Evolutionary conservation across 768 basidiomycete species (phyloP), one percentile per base, ranked within the genome.

Genomic region (Russula olivacea): DNA sequence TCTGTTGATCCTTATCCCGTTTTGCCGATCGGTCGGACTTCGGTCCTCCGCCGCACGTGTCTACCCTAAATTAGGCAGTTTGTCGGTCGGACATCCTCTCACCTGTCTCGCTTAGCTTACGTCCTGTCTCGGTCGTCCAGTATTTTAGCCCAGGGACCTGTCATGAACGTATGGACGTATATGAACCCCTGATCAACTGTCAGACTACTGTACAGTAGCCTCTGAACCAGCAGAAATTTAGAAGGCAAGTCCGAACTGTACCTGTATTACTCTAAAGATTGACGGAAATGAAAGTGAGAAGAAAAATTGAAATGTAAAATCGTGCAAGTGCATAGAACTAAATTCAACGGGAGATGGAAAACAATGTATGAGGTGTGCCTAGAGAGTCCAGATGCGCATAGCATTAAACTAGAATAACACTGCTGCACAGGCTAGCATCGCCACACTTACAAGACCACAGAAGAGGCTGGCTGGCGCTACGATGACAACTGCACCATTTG

Each of bases 341-440:
- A 21, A 36, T 19, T 25, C 30, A 30, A 30, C 9, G 19, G 11
- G 47, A 45, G 28, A 21, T 30, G 17, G 23, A 15, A 34, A 49
- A 34, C 30, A 34, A 34, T 4, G 10, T 12, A 2, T 6, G n/a
- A 28, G 10, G 17, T 32, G 15, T 25, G 25, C 38, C 9, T 28
- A 23, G n/a, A 51, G 43, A 45, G 43, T 11, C 23, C 30, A 38
- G 15, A 15, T 15, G 15, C 17, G 7, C 38, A 51, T 15, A 59
- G 25, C 38, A 12, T 38, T 10, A 8, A 28, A n/a, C 36, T 62
- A 65, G 41, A 65, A 36, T 2, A 62, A 7, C 47, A 53, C 17
- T 9, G 55, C 61, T 23, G 28, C 43, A 5, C 23, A 51, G 23
- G n/a, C 60, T 4, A 65, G 61, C 25, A 65, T 25, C 15, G 61